Evolutionary conservation across 441 rosid species (phyloP).

Genomic region (Adansonia rubrostipa): DNA sequence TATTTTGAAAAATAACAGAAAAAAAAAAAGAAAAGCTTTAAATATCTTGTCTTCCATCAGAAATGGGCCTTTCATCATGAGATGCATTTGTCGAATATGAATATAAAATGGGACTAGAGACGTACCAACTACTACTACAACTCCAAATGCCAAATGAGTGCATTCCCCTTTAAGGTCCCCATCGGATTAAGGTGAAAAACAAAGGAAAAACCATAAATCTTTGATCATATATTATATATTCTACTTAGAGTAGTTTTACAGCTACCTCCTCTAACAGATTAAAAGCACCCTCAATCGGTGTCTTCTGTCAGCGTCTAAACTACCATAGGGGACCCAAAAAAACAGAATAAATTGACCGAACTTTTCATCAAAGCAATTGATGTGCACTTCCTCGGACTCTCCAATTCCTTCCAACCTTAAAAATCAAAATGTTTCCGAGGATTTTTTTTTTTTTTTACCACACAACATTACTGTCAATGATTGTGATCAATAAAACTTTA

Average conservation of each 20-base stretch:
- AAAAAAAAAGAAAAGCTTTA: no score
- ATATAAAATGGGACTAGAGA: neutral
- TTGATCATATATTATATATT: neutral
- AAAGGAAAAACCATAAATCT: neutral
- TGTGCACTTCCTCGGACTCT: constrained; percentile 18
- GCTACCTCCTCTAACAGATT: neutral
- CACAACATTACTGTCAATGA: no score
- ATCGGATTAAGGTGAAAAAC: no score
- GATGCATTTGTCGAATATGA: neutral
- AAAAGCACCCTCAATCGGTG: constrained; percentile 12
- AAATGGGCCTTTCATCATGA: neutral
- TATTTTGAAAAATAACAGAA: no score
- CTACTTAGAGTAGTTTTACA: neutral
- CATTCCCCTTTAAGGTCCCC: no score
- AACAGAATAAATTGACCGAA: neutral
- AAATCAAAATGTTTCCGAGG: neutral
- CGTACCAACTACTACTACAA: no score
- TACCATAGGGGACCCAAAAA: constrained; percentile 13
- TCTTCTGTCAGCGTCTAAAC: constrained; percentile 1
- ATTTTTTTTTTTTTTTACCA: no score
- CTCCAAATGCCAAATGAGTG: no score
- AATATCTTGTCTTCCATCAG: no score
- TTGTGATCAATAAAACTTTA: no score
- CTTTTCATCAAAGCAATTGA: neutral
- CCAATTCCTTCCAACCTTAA: neutral